Conservation (phyloP, 306 rosid genomes). For the Corylus heterophylla region DNA sequence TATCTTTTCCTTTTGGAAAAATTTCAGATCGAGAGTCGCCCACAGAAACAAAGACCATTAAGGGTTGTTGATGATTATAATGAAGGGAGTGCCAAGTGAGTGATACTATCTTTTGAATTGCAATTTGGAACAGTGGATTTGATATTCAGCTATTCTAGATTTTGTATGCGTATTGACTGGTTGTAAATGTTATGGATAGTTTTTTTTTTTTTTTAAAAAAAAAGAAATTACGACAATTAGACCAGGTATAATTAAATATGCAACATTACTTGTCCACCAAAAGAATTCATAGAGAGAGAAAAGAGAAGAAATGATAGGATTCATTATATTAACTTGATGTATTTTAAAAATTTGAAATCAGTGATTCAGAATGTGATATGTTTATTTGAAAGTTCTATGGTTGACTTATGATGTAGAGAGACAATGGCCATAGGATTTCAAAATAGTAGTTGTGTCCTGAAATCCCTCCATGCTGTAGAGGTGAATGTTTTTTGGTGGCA, state of each 20-base stretch:
- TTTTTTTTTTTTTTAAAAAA: slow-evolving; percentile 1
- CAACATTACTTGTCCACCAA: neutral
- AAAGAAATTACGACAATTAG: slow-evolving; percentile 11
- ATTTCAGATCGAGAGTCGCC: slow-evolving; percentile 87
- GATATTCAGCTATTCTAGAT: slow-evolving; percentile 6
- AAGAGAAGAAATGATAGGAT: neutral
- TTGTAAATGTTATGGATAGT: slow-evolving; percentile 5
- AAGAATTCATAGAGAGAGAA: neutral
- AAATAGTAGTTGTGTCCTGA: slow-evolving; percentile 1
- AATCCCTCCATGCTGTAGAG: slow-evolving; percentile 5
- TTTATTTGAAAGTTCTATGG: too few relatives aligned
- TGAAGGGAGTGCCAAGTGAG: slow-evolving; percentile 80
- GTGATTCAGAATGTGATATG: too few relatives aligned
- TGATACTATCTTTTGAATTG: slow-evolving; percentile 20
- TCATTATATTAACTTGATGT: neutral
- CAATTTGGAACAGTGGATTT: slow-evolving; percentile 13
- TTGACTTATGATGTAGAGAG: neutral
- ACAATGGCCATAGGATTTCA: slow-evolving; percentile 6
- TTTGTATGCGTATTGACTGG: slow-evolving; percentile 18
- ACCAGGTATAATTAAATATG: slow-evolving; percentile 4
- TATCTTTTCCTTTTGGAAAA: slow-evolving; percentile 24
- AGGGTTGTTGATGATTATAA: slow-evolving; percentile 78
- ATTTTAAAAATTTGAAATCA: neutral
- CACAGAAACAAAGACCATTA: slow-evolving; percentile 63
- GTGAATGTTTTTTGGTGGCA: slow-evolving; percentile 38